These are phyloP conservation scores for Exophiala oligosperma DNA, from an alignment of 2,329 filamentous ascomycete genomes.

Conservation along the genomic window DNA sequence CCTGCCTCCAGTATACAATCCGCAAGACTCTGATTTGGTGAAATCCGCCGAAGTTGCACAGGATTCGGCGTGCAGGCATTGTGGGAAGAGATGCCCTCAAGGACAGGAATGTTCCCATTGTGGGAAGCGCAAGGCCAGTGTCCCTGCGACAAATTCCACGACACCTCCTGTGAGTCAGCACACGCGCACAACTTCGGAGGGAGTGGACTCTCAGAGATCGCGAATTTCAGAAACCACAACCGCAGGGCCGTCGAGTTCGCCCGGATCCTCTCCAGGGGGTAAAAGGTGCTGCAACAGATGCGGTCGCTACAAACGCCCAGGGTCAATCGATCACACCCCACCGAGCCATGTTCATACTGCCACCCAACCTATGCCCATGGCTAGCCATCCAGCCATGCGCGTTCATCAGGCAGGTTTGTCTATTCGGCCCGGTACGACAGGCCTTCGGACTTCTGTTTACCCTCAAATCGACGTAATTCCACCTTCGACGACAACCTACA, in stretches of 20 bases:
- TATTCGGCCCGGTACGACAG: constrained; percentile 14
- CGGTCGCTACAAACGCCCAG: constrained; percentile 20
- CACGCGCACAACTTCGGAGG: constrained; percentile 12
- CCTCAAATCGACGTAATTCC: constrained; percentile 26
- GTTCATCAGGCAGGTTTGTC: constrained; percentile 12
- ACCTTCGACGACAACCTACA: constrained; percentile 20
- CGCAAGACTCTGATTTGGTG: constrained; percentile 18
- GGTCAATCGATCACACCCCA: constrained; percentile 4
- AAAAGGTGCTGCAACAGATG: constrained; percentile 17
- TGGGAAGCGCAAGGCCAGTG: constrained; percentile 20
- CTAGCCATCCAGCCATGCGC: constrained; percentile 15
- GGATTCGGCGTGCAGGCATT: constrained; percentile 14
- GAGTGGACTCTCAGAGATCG: constrained; percentile 13
- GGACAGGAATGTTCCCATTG: constrained; percentile 24
- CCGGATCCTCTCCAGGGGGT: constrained; percentile 8
- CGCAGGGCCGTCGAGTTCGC: constrained; percentile 16
- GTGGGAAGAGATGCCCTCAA: constrained; percentile 18
- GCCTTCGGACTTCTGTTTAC: constrained; percentile 9
- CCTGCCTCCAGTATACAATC: constrained; percentile 27
- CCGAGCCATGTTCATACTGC: constrained; percentile 5
- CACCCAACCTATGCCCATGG: constrained; percentile 10
- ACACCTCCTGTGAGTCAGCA: constrained; percentile 4
- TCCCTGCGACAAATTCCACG: background rate
- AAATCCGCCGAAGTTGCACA: constrained; percentile 4
- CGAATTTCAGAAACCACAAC: constrained; percentile 15